Evolutionary conservation across 371 early-diverging fungal genomes (phyloP).

Genomic region (Rhizopus arrhizus): DNA sequence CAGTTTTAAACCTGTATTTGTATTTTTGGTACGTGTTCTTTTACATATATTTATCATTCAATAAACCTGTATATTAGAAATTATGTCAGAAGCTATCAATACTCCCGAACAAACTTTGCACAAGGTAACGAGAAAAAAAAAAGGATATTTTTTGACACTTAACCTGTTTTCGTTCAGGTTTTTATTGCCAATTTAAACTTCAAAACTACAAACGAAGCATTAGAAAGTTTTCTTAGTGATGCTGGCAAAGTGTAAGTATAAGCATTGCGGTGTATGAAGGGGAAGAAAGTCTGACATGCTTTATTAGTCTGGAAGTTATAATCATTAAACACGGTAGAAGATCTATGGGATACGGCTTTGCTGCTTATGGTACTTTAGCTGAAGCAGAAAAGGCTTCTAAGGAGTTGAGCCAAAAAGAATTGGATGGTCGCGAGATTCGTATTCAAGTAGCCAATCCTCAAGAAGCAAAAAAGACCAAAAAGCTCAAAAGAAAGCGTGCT

Average conservation of each 20-base stretch:
- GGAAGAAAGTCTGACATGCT: not conserved
- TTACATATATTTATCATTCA: too few species aligned
- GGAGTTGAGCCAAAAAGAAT: slow-evolving; percentile 68
- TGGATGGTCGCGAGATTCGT: slow-evolving; percentile 83
- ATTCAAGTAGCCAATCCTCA: slow-evolving; percentile 85
- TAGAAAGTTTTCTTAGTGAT: slow-evolving; percentile 73
- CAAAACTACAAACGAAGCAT: slow-evolving; percentile 75
- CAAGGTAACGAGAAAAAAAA: not conserved
- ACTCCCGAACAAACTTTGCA: slow-evolving; percentile 6
- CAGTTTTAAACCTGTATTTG: too few species aligned
- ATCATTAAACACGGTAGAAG: slow-evolving; percentile 12
- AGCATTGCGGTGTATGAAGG: not conserved
- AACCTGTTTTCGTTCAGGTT: slow-evolving; percentile 50
- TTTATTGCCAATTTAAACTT: slow-evolving; percentile 96
- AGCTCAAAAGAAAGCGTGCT: not conserved
- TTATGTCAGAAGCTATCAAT: not conserved
- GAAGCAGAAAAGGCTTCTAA: slow-evolving; percentile 78
- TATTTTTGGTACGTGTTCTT: too few species aligned
- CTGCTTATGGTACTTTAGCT: slow-evolving; percentile 73
- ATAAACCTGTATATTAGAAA: too few species aligned
- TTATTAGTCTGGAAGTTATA: slow-evolving; percentile 12
- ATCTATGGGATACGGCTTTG: slow-evolving; percentile 83
- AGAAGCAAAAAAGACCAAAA: slow-evolving; percentile 2
- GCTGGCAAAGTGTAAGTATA: slow-evolving; percentile 76
- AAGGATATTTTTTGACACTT: not conserved